Evolutionary conservation across 257 asterid genomes (phyloP), one percentile per base, ranked within the genome.

Genomic region (Lithospermum erythrorhizon): DNA sequence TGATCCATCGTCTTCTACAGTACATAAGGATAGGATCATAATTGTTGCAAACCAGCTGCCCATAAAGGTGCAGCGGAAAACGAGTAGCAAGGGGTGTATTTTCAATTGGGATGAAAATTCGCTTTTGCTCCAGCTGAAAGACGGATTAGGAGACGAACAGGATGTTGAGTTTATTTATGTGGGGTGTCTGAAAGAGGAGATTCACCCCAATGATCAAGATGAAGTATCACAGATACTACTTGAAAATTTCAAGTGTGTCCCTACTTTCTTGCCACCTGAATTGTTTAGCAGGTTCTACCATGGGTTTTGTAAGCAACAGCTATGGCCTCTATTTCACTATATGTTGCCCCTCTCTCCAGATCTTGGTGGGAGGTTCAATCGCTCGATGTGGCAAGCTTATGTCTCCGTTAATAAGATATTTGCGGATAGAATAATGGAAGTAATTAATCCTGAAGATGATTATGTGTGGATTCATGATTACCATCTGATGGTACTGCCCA

Each of bases 21-120:
- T 78, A n/a, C 95, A 75, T 37, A 71, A 67, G 67, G 95, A 88
- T 69, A 78, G 95, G 75, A 81, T 88, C 45, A 88, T 88, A 6
- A 75, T 88, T 48, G 96, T 88, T n/a, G 95, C 94, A 18, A 88
- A 88, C 63, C 95, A 88, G 82, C 76, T 88, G 19, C 96, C 96
- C 1, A 78, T 88, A n/a, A 78, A 78, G 70, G 90, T 68, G 65
- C 87, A 85, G 20, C 73, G 84, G n/a, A 83, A 73, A 71, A 64
- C 73, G 0, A 67, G 55, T 51, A 58, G 67, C 19, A 72, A 73
- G 53, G 90, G 90, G 1, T 86, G 96, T 95, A 75, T 76, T 58
- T 88, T 88, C 72, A 77, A 58, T 64, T 88, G 96, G 96, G 96
- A 88, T 59, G 94, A 88, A 19, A 81, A 86, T 64, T 88, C 90